phyloP scores from a whole-genome alignment of 305 asterid genomes.

The Fraxinus sp. region DNA sequence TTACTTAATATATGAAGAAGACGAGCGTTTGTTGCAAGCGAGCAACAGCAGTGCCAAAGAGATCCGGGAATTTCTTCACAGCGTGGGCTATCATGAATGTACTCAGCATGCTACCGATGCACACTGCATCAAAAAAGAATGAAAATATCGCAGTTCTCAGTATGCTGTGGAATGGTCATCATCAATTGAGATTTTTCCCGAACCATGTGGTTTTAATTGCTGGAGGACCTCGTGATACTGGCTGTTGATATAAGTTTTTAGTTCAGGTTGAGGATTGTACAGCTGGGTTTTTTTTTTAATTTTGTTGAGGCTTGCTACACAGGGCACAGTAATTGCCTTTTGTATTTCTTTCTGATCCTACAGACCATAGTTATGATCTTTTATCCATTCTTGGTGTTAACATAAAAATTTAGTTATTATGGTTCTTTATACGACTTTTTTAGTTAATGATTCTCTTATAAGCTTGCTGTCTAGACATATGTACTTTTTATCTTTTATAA shows the following conservation, averaged over 20 bases:
- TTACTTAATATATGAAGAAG: slow-evolving; percentile 93
- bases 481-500: not conserved
- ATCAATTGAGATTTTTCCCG: not conserved
- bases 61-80: slow-evolving; percentile 67
- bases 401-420: not conserved
- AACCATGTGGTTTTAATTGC: not conserved
- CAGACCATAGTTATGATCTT: slow-evolving; percentile 7
- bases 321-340: not conserved
- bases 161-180: not conserved
- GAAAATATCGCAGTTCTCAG: slow-evolving; percentile 23
- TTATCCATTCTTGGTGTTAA: not conserved
- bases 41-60: slow-evolving; percentile 86
- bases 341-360: slow-evolving; percentile 23
- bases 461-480: not conserved
- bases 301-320: not conserved
- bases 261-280: slow-evolving; percentile 11
- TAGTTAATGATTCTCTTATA: slow-evolving; percentile 5
- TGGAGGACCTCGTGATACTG: slow-evolving; percentile 13
- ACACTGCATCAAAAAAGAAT: slow-evolving; percentile 83
- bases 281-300: not conserved
- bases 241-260: not conserved
- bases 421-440: not conserved
- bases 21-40: slow-evolving; percentile 81
- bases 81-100: slow-evolving; percentile 77
- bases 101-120: slow-evolving; percentile 81